Conservation (phyloP, 108 stramenopile species). For the Epithemia pelagica region DNA sequence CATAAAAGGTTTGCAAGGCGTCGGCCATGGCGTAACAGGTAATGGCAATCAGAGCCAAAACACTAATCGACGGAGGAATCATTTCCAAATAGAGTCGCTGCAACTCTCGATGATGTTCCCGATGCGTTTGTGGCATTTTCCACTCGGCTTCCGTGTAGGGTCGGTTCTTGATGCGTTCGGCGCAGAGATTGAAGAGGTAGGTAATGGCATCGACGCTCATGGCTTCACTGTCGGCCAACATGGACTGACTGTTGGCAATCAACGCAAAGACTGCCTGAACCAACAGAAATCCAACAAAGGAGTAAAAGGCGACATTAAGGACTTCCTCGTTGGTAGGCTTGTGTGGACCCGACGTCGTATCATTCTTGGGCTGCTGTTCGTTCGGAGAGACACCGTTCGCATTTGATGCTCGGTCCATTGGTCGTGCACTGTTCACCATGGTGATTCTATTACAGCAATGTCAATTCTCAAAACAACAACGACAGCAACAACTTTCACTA, state of each 20-base stretch:
- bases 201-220: conserved; percentile 39
- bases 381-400: too few relatives aligned
- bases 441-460: too few relatives aligned
- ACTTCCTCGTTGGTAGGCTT: conserved; percentile 25
- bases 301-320: conserved; percentile 35
- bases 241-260: conserved; percentile 30
- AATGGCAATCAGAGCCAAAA: conserved; percentile 49
- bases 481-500: too few relatives aligned
- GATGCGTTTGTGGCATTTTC: neutral
- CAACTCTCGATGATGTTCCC: conserved; percentile 16
- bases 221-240: conserved; percentile 37
- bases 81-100: conserved; percentile 52
- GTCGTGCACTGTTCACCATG: too few relatives aligned
- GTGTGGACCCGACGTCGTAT: too few relatives aligned
- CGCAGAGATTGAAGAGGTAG: conserved; percentile 28
- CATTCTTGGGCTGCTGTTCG: too few relatives aligned
- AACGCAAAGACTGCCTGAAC: conserved; percentile 39
- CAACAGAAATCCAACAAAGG: conserved; percentile 33
- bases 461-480: too few relatives aligned
- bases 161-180: conserved; percentile 26
- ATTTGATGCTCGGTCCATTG: too few relatives aligned
- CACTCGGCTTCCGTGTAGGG: conserved; percentile 16
- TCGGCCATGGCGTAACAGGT: conserved; percentile 29
- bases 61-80: conserved; percentile 64
- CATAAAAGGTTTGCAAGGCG: conserved; percentile 20